Percentiles rank a stretch among this genome's conserved stretches.
Conservation (phyloP, 1,284 basidiomycete species). For the Erythrobasidium hasegawianum region DNA sequence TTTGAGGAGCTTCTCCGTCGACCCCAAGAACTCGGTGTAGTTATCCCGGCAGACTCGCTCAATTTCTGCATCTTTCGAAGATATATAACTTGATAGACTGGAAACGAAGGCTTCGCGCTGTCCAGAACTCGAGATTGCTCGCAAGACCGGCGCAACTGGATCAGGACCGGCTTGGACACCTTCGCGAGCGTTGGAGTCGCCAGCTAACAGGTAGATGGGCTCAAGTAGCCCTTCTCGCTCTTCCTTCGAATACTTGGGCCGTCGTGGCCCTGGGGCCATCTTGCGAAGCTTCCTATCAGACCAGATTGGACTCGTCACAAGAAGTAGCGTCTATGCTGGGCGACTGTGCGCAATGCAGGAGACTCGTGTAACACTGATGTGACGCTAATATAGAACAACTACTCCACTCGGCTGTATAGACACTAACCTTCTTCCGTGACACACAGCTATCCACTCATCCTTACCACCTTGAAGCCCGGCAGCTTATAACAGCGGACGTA, state of each 20-base stretch:
- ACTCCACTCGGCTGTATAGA: no score
- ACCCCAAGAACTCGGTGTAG: slow-evolving; percentile 77
- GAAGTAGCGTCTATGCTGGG: no score
- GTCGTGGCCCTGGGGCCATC: not conserved
- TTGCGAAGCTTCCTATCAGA: no score
- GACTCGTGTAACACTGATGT: no score
- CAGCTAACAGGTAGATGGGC: slow-evolving; percentile 31
- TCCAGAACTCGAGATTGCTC: slow-evolving; percentile 28
- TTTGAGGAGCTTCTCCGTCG: slow-evolving; percentile 88
- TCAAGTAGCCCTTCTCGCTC: slow-evolving; percentile 3
- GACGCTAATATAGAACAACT: no score
- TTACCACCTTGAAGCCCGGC: no score
- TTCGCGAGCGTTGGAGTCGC: slow-evolving; percentile 5
- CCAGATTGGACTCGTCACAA: no score
- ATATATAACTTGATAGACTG: slow-evolving; percentile 19
- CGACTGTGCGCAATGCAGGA: no score
- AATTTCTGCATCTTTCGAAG: slow-evolving; percentile 33
- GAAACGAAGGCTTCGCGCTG: slow-evolving; percentile 28
- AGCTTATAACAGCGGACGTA: no score
- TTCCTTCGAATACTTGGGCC: slow-evolving; percentile 8
- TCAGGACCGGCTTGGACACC: slow-evolving; percentile 23
- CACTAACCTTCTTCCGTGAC: no score
- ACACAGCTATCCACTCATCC: no score
- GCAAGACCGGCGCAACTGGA: slow-evolving; percentile 27
- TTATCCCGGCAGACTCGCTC: slow-evolving; percentile 33